Percentiles rank a stretch among this genome's conserved stretches.
Evolutionary conservation across 768 basidiomycete genomes (phyloP).

Genomic region (Lactifluus subvellereus): DNA sequence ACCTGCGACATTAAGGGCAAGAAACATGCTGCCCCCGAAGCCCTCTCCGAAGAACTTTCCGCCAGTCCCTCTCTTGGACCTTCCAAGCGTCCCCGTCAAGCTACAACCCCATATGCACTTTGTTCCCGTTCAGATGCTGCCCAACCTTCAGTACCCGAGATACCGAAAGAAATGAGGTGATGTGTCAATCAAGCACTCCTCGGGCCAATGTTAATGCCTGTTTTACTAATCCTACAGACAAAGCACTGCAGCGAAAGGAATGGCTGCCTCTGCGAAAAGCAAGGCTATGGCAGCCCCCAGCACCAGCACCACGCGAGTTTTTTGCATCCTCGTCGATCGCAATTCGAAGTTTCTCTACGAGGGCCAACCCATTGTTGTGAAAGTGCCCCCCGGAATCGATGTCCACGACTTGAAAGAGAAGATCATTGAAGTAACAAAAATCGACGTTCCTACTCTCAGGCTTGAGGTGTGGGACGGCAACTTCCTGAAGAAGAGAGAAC

Average conservation of each 20-base stretch:
- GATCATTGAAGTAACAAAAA: too few species aligned
- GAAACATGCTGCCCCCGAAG: slow-evolving; percentile 81
- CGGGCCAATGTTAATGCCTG: slow-evolving; percentile 2
- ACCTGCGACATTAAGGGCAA: slow-evolving; percentile 78
- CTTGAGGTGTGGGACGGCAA: too few species aligned
- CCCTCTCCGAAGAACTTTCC: slow-evolving; percentile 55
- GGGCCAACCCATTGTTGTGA: too few species aligned
- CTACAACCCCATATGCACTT: slow-evolving; percentile 52
- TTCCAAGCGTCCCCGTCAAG: slow-evolving; percentile 57
- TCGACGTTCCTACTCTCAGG: too few species aligned
- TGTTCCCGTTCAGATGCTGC: slow-evolving; percentile 48
- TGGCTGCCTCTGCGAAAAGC: slow-evolving; percentile 42
- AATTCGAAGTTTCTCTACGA: too few species aligned
- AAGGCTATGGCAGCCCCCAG: slow-evolving; percentile 53
- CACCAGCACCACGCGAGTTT: background rate
- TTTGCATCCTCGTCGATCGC: too few species aligned
- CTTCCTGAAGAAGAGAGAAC: too few species aligned
- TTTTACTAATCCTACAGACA: slow-evolving; percentile 35
- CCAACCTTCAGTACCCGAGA: slow-evolving; percentile 42
- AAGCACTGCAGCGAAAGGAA: slow-evolving; percentile 38
- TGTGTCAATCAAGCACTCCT: background rate
- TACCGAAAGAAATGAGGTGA: slow-evolving; percentile 76
- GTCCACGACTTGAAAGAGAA: too few species aligned
- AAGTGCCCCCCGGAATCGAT: too few species aligned
- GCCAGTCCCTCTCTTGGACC: slow-evolving; percentile 40